Base-by-base conservation (phyloP, 2,329 filamentous ascomycete genomes). In the Ascocoryne sarcoides region DNA sequence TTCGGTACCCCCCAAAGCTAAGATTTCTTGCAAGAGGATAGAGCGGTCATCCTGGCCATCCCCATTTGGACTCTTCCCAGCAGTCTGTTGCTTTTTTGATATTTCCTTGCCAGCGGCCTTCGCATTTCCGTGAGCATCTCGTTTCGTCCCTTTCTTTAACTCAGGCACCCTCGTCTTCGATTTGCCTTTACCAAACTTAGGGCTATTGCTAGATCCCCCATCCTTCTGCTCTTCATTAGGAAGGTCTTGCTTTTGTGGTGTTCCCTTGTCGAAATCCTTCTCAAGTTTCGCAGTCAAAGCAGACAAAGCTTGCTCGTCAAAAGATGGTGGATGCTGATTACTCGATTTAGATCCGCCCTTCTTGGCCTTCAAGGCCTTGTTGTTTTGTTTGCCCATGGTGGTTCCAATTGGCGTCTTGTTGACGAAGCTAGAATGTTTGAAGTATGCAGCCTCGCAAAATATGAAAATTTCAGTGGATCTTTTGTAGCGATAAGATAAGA, bases 1-100 rank as follows among this genome's bases (percentile, higher is more conserved):
- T 58, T 82, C 75, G 39, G 80, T 76, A 10, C 79, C 79, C 3
- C 78, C 79, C 2, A 84, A 64, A 10, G 75, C 75, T 48, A 70
- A 66, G 46, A 83, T 83, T 53, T 83, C 79, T 41, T 75, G 70
- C 5, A 83, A 62, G 4, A 83, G 62, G 10, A 60, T 56, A 21
- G 64, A 62, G 32, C 54, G 55, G 17, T 55, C 45, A 15, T 49
- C 47, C 18, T 37, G 37, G 18, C 19, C 42, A 33, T 16, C 49
- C 29, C 38, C 50, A 35, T 36, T 42, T 37, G 4, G 45, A 12
- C 51, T 26, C 15, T 44, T 42, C 30, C 23, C 16, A 4, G 31
- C n/a, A 12, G 20, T 10, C 10, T 26, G 7, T 12, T 10, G 7
- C 28, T 18, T 7, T n/a, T 14, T 37, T 10, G 20, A 18, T 29